Evolutionary conservation across 1,284 basidiomycete genomes (phyloP), one percentile per base, ranked within the genome.

Genomic region (Ceratobasidium sp.): DNA sequence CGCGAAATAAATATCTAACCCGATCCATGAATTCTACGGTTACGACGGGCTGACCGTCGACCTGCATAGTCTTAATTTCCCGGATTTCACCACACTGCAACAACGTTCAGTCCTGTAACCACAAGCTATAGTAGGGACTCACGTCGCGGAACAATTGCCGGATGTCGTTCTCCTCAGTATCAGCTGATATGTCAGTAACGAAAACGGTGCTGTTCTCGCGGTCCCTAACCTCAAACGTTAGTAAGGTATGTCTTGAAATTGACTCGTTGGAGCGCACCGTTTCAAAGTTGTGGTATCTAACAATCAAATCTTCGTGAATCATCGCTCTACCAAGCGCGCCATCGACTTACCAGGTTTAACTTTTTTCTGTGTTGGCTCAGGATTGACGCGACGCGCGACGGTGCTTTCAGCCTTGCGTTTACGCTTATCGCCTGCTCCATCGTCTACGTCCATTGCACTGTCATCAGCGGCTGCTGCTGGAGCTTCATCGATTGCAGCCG

Each of bases 191-290:
- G 36, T 93, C 89, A 0, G 91, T 89, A 6, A 98, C 92, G 66
- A 99, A 93, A 1, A 99, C 92, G 0, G 96, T 98, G 48, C 91
- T 91, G 79, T 99, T 94, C 84, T 99, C 98, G 64, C 98, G 94
- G 83, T 99, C 98, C 76, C 97, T 96, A 33, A 9, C n/a, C 22
- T 33, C 29, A 45, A 11, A 0, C 17, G 59, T 66, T 8, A 75
- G 29, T 41, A 27, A 54, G 31, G 64, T 29, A 11, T 15, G 4
- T 36, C 31, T 29, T 60, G 22, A 19, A n/a, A 63, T 45, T 31
- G n/a, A 59, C 59, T 27, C 51, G 65, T 36, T 11, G 7, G n/a
- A 1, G 79, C 83, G 19, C 76, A 91, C 92, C 92, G 86, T 82
- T 93, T 93, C 29, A 91, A 81, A 9, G 86, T 83, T 1, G 80